phyloP scores from a whole-genome alignment of 306 rosid species.

The Cucurbita pepo region DNA sequence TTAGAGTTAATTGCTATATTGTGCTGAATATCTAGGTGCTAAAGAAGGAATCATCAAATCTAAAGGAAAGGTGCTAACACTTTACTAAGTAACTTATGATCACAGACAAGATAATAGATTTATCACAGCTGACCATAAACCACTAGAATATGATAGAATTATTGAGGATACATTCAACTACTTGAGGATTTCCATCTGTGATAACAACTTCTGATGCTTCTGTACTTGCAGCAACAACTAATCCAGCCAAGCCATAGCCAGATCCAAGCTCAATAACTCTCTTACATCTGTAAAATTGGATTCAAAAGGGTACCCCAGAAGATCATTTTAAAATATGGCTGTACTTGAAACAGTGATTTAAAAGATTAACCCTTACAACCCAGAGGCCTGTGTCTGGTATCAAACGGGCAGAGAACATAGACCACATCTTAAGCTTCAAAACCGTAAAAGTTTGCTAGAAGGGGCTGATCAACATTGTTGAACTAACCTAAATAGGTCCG shows the following conservation, averaged over 20 bases:
- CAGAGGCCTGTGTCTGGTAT: neutral
- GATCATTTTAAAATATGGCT: neutral
- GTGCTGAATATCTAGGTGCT: slow-evolving; percentile 63
- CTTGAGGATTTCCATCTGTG: slow-evolving; percentile 93
- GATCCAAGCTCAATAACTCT: slow-evolving; percentile 89
- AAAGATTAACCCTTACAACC: neutral
- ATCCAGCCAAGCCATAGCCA: slow-evolving; percentile 89
- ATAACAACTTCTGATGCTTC: slow-evolving; percentile 74
- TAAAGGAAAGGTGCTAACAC: neutral
- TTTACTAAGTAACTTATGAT: neutral
- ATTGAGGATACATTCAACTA: slow-evolving; percentile 80
- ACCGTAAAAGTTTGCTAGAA: neutral
- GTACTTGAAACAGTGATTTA: neutral
- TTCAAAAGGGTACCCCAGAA: neutral
- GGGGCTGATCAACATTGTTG: neutral
- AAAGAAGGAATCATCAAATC: slow-evolving; percentile 8
- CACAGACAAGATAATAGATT: neutral
- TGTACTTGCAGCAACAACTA: slow-evolving; percentile 64
- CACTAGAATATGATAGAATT: neutral
- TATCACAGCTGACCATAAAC: neutral
- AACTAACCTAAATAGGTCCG: slow-evolving; percentile 55
- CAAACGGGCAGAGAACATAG: neutral
- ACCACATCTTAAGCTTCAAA: neutral
- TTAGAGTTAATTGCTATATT: slow-evolving; percentile 52
- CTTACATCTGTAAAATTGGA: slow-evolving; percentile 41